Percentiles rank a stretch among this genome's conserved stretches.
Conservation (phyloP, 257 asterid species). For the Ballota nigra region DNA sequence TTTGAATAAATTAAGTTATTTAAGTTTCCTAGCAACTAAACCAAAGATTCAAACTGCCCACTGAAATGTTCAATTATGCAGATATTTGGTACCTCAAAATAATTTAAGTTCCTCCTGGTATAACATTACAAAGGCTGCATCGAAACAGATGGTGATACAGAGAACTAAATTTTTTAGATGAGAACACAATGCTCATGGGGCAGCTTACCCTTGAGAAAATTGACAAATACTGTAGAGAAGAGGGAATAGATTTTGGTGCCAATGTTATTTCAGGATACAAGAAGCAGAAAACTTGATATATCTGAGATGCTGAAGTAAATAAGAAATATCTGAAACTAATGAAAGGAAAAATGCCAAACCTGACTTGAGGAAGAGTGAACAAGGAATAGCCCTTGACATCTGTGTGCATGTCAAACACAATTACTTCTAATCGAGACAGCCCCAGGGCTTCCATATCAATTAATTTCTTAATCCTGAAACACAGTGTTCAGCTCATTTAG, state of each 20-base stretch:
- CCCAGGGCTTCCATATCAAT: slow-evolving; percentile 82
- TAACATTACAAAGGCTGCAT: background rate
- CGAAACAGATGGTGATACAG: background rate
- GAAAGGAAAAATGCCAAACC: slow-evolving; percentile 41
- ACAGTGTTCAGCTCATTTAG: background rate
- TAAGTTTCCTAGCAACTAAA: background rate
- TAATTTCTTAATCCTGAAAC: slow-evolving; percentile 79
- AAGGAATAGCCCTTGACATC: slow-evolving; percentile 94
- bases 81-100: background rate
- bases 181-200: background rate
- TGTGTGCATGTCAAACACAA: slow-evolving; percentile 82
- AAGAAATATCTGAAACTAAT: slow-evolving; percentile 3
- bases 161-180: background rate
- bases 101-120: background rate
- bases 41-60: background rate
- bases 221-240: background rate
- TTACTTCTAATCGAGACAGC: slow-evolving; percentile 67
- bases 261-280: background rate
- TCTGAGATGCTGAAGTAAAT: background rate
- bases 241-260: background rate
- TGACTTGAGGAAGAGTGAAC: slow-evolving; percentile 92
- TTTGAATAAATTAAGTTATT: no score
- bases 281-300: background rate
- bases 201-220: background rate
- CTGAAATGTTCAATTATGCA: background rate